Evolutionary conservation across 768 basidiomycete genomes (phyloP).

Genomic region (Auricularia sp.): DNA sequence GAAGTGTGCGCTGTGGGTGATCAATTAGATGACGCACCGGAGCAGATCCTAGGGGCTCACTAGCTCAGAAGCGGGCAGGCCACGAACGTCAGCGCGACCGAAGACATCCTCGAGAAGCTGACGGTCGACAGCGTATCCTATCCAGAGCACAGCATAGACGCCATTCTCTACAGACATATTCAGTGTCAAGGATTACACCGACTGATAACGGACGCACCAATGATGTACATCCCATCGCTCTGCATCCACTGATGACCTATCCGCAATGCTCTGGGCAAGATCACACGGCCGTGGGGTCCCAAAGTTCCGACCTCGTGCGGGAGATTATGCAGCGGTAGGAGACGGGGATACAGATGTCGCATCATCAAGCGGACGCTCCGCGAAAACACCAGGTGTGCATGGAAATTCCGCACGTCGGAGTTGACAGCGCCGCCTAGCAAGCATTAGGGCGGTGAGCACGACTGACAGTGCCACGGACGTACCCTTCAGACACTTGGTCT

Average conservation of each 20-base stretch:
- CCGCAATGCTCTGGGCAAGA: conserved; percentile 70
- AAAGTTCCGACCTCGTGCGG: conserved; percentile 45
- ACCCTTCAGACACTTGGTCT: conserved; percentile 93
- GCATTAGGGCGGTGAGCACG: not conserved
- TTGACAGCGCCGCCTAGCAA: conserved; percentile 69
- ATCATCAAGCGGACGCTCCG: conserved; percentile 61
- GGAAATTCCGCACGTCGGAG: conserved; percentile 87
- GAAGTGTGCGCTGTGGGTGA: conserved; percentile 49
- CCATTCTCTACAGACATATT: conserved; percentile 58
- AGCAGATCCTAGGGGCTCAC: conserved; percentile 30
- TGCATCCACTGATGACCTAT: conserved; percentile 82
- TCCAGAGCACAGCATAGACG: conserved; percentile 80
- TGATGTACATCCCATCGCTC: conserved; percentile 81
- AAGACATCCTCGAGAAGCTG: conserved; percentile 76
- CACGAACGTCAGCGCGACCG: conserved; percentile 66
- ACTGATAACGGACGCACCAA: conserved; percentile 42
- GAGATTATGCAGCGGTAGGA: conserved; percentile 83
- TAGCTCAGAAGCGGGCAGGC: conserved; percentile 34
- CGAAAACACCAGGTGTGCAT: conserved; percentile 64
- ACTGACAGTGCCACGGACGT: conserved; percentile 4
- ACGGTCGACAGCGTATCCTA: conserved; percentile 74
- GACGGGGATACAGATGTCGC: conserved; percentile 75
- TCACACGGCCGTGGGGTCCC: conserved; percentile 21
- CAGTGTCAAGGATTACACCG: not conserved
- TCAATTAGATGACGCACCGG: not conserved